Evolutionary conservation across 805 yeast species (phyloP).

Genomic region (Lipomyces sp.): DNA sequence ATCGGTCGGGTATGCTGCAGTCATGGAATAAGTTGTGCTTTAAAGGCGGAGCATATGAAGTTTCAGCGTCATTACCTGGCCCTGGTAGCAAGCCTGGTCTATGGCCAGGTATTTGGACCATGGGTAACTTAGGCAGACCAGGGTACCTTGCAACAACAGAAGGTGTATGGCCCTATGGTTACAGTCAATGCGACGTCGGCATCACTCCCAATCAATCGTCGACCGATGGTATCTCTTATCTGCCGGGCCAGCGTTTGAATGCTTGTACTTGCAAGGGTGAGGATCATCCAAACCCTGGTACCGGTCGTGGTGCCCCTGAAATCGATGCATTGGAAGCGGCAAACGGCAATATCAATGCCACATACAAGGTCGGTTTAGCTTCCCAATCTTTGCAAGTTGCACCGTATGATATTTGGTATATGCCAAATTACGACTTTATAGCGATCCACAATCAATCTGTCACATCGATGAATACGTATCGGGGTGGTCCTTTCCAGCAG

Average conservation of each 20-base stretch:
- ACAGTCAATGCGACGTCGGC: conserved; percentile 88
- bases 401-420: conserved; percentile 93
- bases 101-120: conserved; percentile 97
- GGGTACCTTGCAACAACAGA: conserved; percentile 87
- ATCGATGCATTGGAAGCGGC: conserved; percentile 91
- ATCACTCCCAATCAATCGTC: conserved; percentile 93
- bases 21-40: conserved; percentile 91
- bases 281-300: conserved; percentile 86
- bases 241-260: conserved; percentile 82
- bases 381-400: conserved; percentile 94
- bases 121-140: conserved; percentile 92
- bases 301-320: conserved; percentile 95
- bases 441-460: conserved; percentile 70
- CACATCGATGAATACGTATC: conserved; percentile 82
- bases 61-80: conserved; percentile 78
- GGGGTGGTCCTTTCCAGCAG: conserved; percentile 94
- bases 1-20: conserved; percentile 91
- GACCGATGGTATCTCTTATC: conserved; percentile 82
- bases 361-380: conserved; percentile 55
- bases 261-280: conserved; percentile 80
- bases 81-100: conserved; percentile 77
- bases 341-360: conserved; percentile 50
- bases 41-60: conserved; percentile 79
- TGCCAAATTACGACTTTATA: conserved; percentile 81
- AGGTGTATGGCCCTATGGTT: conserved; percentile 94